Conservation (phyloP, 148 eudicot species). For the Heliosperma pusillum region DNA sequence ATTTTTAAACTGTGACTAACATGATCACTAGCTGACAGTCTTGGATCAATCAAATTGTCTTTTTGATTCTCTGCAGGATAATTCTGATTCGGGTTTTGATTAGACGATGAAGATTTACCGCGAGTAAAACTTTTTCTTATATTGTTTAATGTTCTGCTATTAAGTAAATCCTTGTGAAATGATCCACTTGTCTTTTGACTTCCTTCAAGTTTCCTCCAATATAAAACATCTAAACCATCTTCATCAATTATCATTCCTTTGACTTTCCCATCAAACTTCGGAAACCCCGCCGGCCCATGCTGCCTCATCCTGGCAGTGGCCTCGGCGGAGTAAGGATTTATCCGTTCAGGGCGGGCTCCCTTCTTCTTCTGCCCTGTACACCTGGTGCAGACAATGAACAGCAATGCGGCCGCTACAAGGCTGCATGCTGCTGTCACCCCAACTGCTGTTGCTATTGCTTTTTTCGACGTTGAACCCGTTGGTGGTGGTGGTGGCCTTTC, state of each 20-base stretch:
- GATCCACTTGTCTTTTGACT: constrained; percentile 32
- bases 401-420: constrained; percentile 43
- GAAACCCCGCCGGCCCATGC: constrained; percentile 34
- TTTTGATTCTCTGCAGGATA: constrained; percentile 31
- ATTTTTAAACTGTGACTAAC: background rate
- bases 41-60: constrained; percentile 20
- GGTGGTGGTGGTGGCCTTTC: constrained; percentile 22
- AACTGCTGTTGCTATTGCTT: constrained; percentile 54
- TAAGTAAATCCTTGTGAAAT: constrained; percentile 28
- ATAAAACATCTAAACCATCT: constrained; percentile 81
- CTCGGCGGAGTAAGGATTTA: background rate
- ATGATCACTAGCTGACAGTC: constrained; percentile 13
- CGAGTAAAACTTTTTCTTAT: constrained; percentile 36
- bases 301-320: background rate
- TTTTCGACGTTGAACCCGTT: constrained; percentile 26
- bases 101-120: constrained; percentile 49
- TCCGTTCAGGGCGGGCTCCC: background rate
- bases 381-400: constrained; percentile 42
- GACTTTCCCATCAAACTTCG: constrained; percentile 43
- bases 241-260: constrained; percentile 84
- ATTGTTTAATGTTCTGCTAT: constrained; percentile 10
- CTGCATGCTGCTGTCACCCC: constrained; percentile 64
- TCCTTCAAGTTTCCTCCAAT: constrained; percentile 77
- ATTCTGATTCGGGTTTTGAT: constrained; percentile 35
- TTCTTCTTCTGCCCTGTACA: constrained; percentile 24